These are phyloP conservation scores for Annulohypoxylon moriforme DNA, from an alignment of 495 filamentous ascomycete genomes.

Conservation along the genomic window DNA sequence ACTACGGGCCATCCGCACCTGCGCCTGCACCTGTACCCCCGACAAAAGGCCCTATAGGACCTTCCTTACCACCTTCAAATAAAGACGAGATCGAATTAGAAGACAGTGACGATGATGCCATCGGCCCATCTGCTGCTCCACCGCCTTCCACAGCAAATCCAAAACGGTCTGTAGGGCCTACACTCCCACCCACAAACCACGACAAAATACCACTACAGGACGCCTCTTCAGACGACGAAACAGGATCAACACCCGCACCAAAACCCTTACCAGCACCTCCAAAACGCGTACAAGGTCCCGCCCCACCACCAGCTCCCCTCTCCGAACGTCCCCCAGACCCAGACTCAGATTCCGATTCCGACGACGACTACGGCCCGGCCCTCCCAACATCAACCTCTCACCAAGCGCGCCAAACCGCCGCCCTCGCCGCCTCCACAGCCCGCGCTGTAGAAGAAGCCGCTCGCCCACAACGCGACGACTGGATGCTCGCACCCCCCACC, in stretches of 20 bases:
- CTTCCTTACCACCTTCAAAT: slow-evolving; percentile 44
- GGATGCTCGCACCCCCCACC: slow-evolving; percentile 92
- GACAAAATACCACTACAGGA: slow-evolving; percentile 44
- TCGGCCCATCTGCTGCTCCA: slow-evolving; percentile 32
- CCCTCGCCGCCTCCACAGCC: slow-evolving; percentile 26
- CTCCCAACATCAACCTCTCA: slow-evolving; percentile 66
- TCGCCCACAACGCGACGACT: slow-evolving; percentile 76
- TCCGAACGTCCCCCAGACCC: slow-evolving; percentile 51
- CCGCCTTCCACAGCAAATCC: slow-evolving; percentile 3
- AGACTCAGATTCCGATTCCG: slow-evolving; percentile 44
- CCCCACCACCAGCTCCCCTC: slow-evolving; percentile 56
- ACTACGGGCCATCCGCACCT: slow-evolving; percentile 47
- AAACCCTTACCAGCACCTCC: slow-evolving; percentile 20
- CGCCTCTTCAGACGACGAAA: slow-evolving; percentile 19
- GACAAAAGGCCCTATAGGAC: slow-evolving; percentile 32
- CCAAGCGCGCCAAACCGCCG: slow-evolving; percentile 41
- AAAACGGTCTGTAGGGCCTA: slow-evolving; percentile 51
- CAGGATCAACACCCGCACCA: slow-evolving; percentile 38
- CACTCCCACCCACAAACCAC: slow-evolving; percentile 45
- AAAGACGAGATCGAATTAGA: slow-evolving; percentile 37
- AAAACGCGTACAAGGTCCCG: slow-evolving; percentile 58
- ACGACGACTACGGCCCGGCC: slow-evolving; percentile 78
- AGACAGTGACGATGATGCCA: slow-evolving; percentile 43
- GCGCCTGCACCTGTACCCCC: slow-evolving; percentile 43
- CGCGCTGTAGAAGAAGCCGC: slow-evolving; percentile 41